Evolutionary conservation across 176 grass and related monocot species (phyloP), one percentile per base, ranked within the genome.

Genomic region (Cocos nucifera): DNA sequence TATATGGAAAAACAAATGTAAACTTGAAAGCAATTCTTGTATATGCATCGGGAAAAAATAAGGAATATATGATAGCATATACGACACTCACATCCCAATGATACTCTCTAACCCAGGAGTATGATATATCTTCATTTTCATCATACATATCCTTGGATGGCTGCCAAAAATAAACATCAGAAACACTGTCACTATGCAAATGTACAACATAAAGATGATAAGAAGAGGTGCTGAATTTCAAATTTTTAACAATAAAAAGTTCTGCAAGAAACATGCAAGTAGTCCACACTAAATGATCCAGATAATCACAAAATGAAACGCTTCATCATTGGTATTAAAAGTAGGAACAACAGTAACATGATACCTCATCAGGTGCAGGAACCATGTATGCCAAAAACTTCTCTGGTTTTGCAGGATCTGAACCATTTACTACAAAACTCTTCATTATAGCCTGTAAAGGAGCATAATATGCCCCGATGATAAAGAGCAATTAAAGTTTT

Each of bases 341-440:
- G 35, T 44, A 44, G 35, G 2, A 62, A 28, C 51, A 10, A 73
- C 35, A 62, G 21, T 25, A 77, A 63, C 69, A 66, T 9, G 32
- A 35, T 76, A 92, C 93, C 93, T 98, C 87, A 69, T 86, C 69
- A 26, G 82, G 66, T 66, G 76, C 56, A 65, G 87, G 93, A 71
- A 64, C 87, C 93, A 98, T 98, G 75, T 98, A 98, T 23, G 93
- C 80, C 55, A 98, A 69, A 88, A 98, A 89, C 56, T 88, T 92
- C 56, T 98, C 87, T 71, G 69, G 76, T 62, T 88, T 92, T 62
- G 79, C 28, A 70, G 84, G 84, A 49, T 98, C 87, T 19, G 84
- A 82, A 64, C 87, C 84, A 64, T 71, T 98, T 50, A 82, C 79
- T 62, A 82, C 77, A 79, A 83, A 98, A 64, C 87, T 98, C 83